These are phyloP conservation scores for Cucumis melo DNA, from an alignment of 306 rosid species.

Conservation along the genomic window DNA sequence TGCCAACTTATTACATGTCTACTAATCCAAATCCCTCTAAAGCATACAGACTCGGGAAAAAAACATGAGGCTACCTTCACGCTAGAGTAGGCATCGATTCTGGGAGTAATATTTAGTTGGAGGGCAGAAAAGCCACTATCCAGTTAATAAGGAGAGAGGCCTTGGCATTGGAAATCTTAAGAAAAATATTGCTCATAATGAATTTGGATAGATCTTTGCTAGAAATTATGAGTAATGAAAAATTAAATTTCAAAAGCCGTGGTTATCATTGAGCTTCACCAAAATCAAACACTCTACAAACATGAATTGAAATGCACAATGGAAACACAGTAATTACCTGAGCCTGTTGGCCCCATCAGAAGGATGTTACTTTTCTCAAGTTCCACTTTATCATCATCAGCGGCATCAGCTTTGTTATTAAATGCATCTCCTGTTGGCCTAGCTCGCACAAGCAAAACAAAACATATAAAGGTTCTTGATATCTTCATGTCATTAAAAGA, in stretches of 20 bases:
- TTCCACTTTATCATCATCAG: conserved; percentile 73
- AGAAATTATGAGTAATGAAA: not conserved
- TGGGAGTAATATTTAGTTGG: not conserved
- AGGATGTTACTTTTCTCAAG: conserved; percentile 97
- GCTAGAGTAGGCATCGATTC: not conserved
- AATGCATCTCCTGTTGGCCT: conserved; percentile 76
- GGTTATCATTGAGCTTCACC: not conserved
- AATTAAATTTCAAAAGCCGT: not conserved
- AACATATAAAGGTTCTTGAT: conserved; percentile 12
- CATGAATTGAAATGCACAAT: not conserved
- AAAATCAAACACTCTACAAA: not conserved
- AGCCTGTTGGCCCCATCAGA: conserved; percentile 97
- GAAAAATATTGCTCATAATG: not conserved
- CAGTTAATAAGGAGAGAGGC: not conserved
- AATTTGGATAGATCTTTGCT: no score
- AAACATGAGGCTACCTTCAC: not conserved
- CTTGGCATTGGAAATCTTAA: not conserved
- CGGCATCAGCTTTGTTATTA: conserved; percentile 23
- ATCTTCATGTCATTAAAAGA: not conserved
- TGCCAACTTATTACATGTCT: not conserved
- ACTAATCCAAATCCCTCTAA: not conserved
- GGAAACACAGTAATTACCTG: conserved; percentile 39
- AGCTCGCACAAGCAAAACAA: conserved; percentile 32
- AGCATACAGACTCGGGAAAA: not conserved
- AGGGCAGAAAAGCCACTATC: not conserved